phyloP scores from a whole-genome alignment of 345 rosid species.

The Kandelia obovata region DNA sequence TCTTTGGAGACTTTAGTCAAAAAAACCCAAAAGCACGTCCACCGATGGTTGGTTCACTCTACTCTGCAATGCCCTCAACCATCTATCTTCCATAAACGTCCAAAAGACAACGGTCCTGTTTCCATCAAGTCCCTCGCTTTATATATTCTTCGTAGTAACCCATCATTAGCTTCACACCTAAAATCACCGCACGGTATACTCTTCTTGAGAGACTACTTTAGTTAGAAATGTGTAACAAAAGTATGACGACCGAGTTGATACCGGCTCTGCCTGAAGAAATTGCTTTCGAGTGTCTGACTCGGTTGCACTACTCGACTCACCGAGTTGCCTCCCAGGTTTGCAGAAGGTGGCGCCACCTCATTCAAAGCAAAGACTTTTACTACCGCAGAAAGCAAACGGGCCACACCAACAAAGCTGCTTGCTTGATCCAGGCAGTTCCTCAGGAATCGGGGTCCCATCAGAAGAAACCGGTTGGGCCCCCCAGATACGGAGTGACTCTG shows the following conservation, averaged over 20 bases:
- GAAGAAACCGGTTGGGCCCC: slow-evolving; percentile 29
- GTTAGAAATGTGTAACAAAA: too few relatives aligned
- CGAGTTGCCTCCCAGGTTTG: slow-evolving; percentile 45
- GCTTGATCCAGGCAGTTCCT: slow-evolving; percentile 45
- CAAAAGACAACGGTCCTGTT: too few relatives aligned
- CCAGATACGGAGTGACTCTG: slow-evolving; percentile 35
- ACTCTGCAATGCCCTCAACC: too few relatives aligned
- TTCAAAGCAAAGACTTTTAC: slow-evolving; percentile 44
- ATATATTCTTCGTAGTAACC: too few relatives aligned
- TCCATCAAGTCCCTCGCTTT: too few relatives aligned
- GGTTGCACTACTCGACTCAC: slow-evolving; percentile 46
- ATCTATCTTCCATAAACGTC: too few relatives aligned
- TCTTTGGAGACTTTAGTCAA: too few relatives aligned
- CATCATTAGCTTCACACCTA: too few relatives aligned
- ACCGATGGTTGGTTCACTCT: too few relatives aligned
- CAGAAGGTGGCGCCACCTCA: slow-evolving; percentile 45
- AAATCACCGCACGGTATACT: too few relatives aligned
- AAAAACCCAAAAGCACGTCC: too few relatives aligned
- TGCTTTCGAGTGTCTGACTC: slow-evolving; percentile 52
- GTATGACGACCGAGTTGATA: slow-evolving; percentile 22
- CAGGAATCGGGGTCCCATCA: slow-evolving; percentile 2
- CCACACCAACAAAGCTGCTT: slow-evolving; percentile 44
- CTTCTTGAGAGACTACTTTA: too few relatives aligned
- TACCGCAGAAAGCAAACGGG: slow-evolving; percentile 37
- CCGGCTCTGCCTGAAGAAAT: slow-evolving; percentile 55